phyloP scores from a whole-genome alignment of 495 filamentous ascomycete genomes.

The Penicillium bialowiezense region DNA sequence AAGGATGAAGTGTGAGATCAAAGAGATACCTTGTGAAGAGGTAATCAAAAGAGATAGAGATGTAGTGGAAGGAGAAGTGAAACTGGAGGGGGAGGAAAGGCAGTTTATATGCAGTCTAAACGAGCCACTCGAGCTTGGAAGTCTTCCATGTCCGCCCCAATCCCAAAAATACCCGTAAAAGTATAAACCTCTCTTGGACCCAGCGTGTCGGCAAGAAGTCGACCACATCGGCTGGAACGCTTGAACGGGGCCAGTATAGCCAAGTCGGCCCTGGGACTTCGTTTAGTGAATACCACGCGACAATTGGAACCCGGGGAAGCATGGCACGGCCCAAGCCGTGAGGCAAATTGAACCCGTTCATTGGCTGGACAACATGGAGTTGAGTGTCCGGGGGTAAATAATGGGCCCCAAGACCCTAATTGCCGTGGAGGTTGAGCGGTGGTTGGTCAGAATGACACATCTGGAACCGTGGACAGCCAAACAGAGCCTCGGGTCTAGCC shows the following conservation, averaged over 20 bases:
- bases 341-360: background rate
- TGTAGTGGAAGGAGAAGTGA: too few relatives aligned
- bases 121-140: background rate
- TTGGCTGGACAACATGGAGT: too few relatives aligned
- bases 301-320: slow-evolving; percentile 17
- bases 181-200: background rate
- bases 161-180: slow-evolving; percentile 1
- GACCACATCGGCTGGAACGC: slow-evolving; percentile 1
- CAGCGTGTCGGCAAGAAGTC: background rate
- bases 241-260: background rate
- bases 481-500: slow-evolving; percentile 16
- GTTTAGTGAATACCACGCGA: slow-evolving; percentile 10
- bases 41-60: background rate
- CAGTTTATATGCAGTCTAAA: background rate
- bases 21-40: too few relatives aligned
- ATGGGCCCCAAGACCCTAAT: background rate
- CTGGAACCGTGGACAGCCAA: slow-evolving; percentile 5
- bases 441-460: background rate
- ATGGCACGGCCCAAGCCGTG: slow-evolving; percentile 15
- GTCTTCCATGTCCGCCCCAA: background rate
- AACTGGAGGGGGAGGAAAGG: background rate
- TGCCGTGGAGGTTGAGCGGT: background rate
- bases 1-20: background rate
- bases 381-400: background rate
- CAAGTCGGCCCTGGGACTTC: slow-evolving; percentile 8